A percentile compares a stretch with the other conserved stretches of the same genome.
phyloP scores from a whole-genome alignment of 352 stramenopile species.

The Labyrinthula sp. region DNA sequence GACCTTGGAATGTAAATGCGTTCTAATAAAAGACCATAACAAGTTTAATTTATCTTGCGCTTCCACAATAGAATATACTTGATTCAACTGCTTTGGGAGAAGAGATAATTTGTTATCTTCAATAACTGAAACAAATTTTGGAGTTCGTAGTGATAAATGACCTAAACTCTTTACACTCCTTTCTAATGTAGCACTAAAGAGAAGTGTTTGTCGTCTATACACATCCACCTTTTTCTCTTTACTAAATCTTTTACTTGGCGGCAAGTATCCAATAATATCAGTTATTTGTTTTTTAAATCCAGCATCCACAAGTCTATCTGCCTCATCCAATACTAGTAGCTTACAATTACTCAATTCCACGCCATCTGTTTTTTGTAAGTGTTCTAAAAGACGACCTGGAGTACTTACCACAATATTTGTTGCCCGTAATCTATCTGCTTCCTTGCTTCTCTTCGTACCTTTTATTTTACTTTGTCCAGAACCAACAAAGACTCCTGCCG shows the following conservation, averaged over 20 bases:
- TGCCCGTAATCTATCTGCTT: slow-evolving; percentile 5
- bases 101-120: background rate
- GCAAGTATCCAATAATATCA: slow-evolving; percentile 49
- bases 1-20: slow-evolving; percentile 87
- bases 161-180: background rate
- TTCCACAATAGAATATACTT: slow-evolving; percentile 80
- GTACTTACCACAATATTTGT: slow-evolving; percentile 71
- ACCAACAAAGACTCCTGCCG: slow-evolving; percentile 80
- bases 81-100: slow-evolving; percentile 34
- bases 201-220: slow-evolving; percentile 65
- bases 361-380: slow-evolving; percentile 90
- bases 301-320: slow-evolving; percentile 82
- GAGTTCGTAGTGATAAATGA: slow-evolving; percentile 2
- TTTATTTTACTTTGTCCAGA: slow-evolving; percentile 89
- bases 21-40: slow-evolving; percentile 93
- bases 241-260: no score
- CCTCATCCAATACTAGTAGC: slow-evolving; percentile 56
- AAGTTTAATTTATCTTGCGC: slow-evolving; percentile 88
- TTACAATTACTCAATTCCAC: slow-evolving; percentile 80
- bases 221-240: no score
- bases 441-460: slow-evolving; percentile 37
- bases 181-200: slow-evolving; percentile 85
- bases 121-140: background rate
- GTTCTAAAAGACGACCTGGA: slow-evolving; percentile 80
- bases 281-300: slow-evolving; percentile 71